These are phyloP conservation scores for Trichoderma breve DNA, from an alignment of 2,329 filamentous ascomycete species.

Conservation along the genomic window DNA sequence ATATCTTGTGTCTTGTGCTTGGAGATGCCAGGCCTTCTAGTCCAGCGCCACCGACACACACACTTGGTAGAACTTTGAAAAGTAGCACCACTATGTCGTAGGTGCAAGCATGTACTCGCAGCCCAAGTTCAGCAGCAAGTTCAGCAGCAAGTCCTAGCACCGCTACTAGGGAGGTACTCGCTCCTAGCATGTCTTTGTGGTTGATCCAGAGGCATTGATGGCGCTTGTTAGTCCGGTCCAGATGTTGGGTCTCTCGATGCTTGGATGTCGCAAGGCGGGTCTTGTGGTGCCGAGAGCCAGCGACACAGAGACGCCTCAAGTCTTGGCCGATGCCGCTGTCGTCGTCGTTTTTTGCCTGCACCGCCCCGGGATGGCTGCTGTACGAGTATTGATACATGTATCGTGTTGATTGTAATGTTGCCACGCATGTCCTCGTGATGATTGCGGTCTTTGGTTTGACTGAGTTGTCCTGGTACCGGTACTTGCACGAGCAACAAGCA, in stretches of 20 bases:
- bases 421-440: neutral
- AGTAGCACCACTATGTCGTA: neutral
- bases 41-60: neutral
- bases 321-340: neutral
- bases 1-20: neutral
- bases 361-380: neutral
- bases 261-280: slow-evolving; percentile 3
- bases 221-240: slow-evolving; percentile 6
- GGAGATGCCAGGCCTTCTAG: neutral
- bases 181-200: neutral
- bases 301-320: neutral
- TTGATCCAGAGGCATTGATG: neutral
- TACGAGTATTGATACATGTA: neutral
- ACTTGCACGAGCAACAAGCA: neutral
- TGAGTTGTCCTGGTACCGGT: neutral
- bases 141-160: neutral
- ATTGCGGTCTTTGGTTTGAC: neutral
- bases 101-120: neutral
- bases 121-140: neutral
- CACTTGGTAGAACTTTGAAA: neutral
- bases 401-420: neutral
- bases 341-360: neutral
- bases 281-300: slow-evolving; percentile 4
- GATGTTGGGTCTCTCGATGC: slow-evolving; percentile 4
- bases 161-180: neutral